Evolutionary conservation across 352 stramenopile species (phyloP).

Genomic region (Phytophthora pinifolia): DNA sequence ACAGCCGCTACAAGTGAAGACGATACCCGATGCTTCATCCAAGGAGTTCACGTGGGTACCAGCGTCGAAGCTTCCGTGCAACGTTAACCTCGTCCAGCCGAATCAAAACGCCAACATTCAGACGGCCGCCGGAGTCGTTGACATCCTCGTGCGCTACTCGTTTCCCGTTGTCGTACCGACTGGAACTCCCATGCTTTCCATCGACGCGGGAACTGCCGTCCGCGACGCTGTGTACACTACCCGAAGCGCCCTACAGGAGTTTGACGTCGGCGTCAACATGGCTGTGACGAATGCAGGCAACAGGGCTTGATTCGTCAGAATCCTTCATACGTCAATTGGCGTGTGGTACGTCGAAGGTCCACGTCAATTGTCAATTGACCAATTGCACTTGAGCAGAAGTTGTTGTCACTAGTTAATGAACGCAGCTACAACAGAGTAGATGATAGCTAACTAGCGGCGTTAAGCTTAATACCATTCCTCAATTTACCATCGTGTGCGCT

Average conservation of each 20-base stretch:
- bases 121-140: slow-evolving; percentile 45
- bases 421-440: too few species aligned
- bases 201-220: slow-evolving; percentile 41
- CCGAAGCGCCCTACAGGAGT: slow-evolving; percentile 47
- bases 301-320: too few species aligned
- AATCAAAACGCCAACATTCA: slow-evolving; percentile 49
- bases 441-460: too few species aligned
- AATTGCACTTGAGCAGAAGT: too few species aligned
- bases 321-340: too few species aligned
- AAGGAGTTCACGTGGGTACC: slow-evolving; percentile 34
- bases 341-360: too few species aligned
- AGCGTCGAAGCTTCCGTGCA: slow-evolving; percentile 33
- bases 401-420: too few species aligned
- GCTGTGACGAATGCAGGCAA: too few species aligned
- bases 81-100: slow-evolving; percentile 32
- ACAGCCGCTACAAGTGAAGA: slow-evolving; percentile 38
- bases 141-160: slow-evolving; percentile 51
- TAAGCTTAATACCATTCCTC: too few species aligned
- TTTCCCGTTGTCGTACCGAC: slow-evolving; percentile 42
- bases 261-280: slow-evolving; percentile 58
- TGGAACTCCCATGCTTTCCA: slow-evolving; percentile 33
- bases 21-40: slow-evolving; percentile 20
- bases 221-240: slow-evolving; percentile 42
- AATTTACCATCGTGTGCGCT: too few species aligned
- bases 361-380: too few species aligned